Evolutionary conservation across 176 grass and related monocot genomes (phyloP), one percentile per base, ranked within the genome.

Genomic region (Aegilops tauschii): DNA sequence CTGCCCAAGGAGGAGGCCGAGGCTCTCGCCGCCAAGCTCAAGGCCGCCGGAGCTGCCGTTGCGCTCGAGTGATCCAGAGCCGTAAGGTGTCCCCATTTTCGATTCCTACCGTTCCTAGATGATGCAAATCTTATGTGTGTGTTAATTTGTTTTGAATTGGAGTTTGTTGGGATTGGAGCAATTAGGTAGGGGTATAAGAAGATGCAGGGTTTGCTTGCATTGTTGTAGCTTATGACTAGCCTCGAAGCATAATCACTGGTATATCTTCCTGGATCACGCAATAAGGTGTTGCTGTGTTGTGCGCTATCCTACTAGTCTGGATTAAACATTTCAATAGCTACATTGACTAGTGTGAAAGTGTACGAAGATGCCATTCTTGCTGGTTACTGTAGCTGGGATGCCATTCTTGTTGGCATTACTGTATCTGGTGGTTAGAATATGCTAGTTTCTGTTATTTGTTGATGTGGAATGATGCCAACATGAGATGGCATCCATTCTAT

Each of bases 1-100:
- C 65, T 96, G 18, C 84, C 96, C 47, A 96, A 98, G 90, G 96
- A 98, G 83, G 96, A 94, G 88, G 96, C 96, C 21, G 96, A 98
- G 82, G 90, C 86, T 12, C 93, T 98, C 17, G 92, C 88, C 3
- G 90, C 93, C 40, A 98, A 98, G 82, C 96, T 98, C 84, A 98
- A 96, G 86, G 90, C 86, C 20, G 96, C 87, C 4, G 96, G 96
- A 32, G 96, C 96, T 20, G 88, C 92, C 42, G 92, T 96, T 8
- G 93, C 83, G 18, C 88, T 96, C 82, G 96, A 98, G 85, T 98
- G 88, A 88, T 76, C 74, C 76, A 12, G 29, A 54, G 12, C 0
- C 65, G 5, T 61, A 87, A 88, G 76, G 86, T 90, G 83, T 82
- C 72, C 30, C 71, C 56, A 65, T 81, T 45, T 87, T 82, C 74